Percentiles rank a stretch among this genome's conserved stretches.
Evolutionary conservation across 202 grass and related monocot genomes (phyloP).

Genomic region (Schoenoplectus tabernaemontani): DNA sequence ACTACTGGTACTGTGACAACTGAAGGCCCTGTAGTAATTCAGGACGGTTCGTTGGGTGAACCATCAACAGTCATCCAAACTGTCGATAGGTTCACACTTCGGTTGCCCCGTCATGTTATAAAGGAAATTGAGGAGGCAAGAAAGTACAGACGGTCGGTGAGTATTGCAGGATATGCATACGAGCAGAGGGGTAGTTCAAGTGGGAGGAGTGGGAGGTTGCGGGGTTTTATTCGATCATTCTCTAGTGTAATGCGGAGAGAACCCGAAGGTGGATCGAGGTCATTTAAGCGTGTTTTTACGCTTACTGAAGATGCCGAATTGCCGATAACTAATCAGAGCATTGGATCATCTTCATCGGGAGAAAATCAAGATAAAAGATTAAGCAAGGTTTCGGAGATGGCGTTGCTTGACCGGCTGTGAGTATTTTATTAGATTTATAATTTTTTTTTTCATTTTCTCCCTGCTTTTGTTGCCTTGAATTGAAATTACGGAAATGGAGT

Average conservation of each 20-base stretch:
- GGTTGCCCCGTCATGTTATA: constrained; percentile 54
- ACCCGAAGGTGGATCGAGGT: background rate
- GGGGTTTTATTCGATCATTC: constrained; percentile 41
- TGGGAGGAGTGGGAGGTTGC: constrained; percentile 32
- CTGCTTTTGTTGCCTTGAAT: background rate
- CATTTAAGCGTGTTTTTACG: background rate
- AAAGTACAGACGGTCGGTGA: constrained; percentile 40
- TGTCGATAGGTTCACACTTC: constrained; percentile 49
- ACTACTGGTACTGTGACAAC: background rate
- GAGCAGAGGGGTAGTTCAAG: constrained; percentile 16
- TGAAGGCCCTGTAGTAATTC: background rate
- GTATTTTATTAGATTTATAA: background rate
- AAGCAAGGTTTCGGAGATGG: background rate
- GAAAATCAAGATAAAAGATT: constrained; percentile 1
- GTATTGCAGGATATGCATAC: constrained; percentile 41
- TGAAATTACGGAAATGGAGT: background rate
- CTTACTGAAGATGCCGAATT: background rate
- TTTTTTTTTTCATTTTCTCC: background rate
- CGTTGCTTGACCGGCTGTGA: constrained; percentile 23
- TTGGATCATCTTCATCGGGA: background rate
- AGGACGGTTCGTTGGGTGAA: background rate
- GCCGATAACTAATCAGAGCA: background rate
- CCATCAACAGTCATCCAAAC: constrained; percentile 21
- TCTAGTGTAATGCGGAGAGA: constrained; percentile 35
- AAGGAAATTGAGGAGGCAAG: constrained; percentile 52